Evolutionary conservation across 2,329 filamentous ascomycete species (phyloP), one percentile per base, ranked within the genome.

Genomic region (Penicillium sclerotiorum): DNA sequence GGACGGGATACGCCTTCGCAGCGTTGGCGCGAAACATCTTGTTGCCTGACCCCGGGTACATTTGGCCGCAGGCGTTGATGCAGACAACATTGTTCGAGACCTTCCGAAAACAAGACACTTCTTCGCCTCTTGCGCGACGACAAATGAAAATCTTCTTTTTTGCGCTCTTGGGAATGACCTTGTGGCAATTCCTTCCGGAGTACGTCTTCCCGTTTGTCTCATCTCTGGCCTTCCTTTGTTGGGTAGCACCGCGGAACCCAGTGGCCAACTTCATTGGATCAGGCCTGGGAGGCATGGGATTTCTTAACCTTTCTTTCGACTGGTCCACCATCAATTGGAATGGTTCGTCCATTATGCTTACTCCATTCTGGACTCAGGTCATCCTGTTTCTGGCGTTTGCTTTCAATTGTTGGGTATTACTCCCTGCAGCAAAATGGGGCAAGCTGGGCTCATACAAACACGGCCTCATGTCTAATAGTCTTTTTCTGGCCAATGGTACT

Each of bases 181-280:
- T 83, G 0, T 86, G 83, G 82, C 81, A 86, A 50, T 85, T 85
- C 52, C 65, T 85, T 0, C 82, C 82, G 1, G 82, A 85, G 60
- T 85, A 77, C 45, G 74, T 79, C 1, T 85, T 85, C 49, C 82
- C 82, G 0, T 80, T 85, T 62, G 71, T 83, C 1, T 80, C 77
- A 7, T 84, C 82, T 0, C 70, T 85, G 7, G 81, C 82, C 2
- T 83, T 85, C 43, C 72, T 85, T 5, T 86, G 83, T 67, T 85
- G 82, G 82, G 80, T 86, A 2, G 82, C 82, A 2, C 82, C 81
- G 1, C 73, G 73, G 13, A 85, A 83, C 56, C 64, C 74, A 2
- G 73, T 78, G 0, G 82, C 80, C 52, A 86, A 85, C 58, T 86
- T 85, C 56, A 68, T 85, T 15, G 82, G 82, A 1, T 77, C 78